A percentile compares a stretch with the other conserved stretches of the same genome.
Evolutionary conservation across 129 eudicot species (phyloP).

Genomic region (Flaveria trinervia): DNA sequence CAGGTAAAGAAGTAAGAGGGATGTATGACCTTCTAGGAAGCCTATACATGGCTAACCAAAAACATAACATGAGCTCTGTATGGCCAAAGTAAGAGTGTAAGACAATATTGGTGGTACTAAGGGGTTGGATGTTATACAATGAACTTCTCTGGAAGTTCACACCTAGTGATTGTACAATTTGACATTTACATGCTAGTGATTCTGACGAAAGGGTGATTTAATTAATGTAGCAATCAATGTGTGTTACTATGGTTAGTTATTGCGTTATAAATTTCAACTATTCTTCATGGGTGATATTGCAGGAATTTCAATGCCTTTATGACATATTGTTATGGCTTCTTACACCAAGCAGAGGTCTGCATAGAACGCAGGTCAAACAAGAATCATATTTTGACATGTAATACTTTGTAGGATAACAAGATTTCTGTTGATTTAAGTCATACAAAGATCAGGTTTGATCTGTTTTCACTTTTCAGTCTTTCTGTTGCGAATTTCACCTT

Average conservation of each 20-base stretch:
- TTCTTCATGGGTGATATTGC: conserved; percentile 26
- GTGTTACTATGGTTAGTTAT: background rate
- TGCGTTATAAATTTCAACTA: background rate
- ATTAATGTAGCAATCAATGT: background rate
- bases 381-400: conserved; percentile 34
- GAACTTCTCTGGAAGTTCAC: background rate
- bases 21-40: background rate
- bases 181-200: background rate
- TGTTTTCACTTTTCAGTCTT: conserved; percentile 25
- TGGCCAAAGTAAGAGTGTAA: background rate
- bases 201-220: background rate
- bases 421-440: conserved; percentile 24
- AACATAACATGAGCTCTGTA: background rate
- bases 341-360: conserved; percentile 7
- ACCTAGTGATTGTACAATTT: background rate
- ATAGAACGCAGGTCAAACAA: conserved; percentile 25
- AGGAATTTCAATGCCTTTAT: conserved; percentile 68
- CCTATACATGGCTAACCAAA: background rate
- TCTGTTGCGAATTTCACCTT: conserved; percentile 13
- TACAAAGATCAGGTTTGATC: conserved; percentile 18
- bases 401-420: conserved; percentile 20
- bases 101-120: background rate
- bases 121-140: background rate
- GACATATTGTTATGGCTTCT: conserved; percentile 22
- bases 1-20: too few species aligned